Evolutionary conservation across 1,284 basidiomycete species (phyloP).

Genomic region (Papiliotrema fonsecae): DNA sequence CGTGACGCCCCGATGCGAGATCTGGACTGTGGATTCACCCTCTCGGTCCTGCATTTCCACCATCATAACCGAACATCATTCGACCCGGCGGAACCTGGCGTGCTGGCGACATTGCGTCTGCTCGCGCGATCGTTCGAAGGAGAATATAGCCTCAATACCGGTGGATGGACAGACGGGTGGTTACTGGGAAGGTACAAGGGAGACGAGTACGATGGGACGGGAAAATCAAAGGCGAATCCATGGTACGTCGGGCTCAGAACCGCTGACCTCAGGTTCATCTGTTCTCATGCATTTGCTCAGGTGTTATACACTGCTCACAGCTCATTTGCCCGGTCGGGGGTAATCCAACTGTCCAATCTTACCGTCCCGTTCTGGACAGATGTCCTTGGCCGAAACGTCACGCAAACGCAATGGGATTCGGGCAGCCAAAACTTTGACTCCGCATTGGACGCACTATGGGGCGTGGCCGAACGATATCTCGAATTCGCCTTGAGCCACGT

Average conservation of each 20-base stretch:
- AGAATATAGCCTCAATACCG: conserved; percentile 47
- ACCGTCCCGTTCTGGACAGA: conserved; percentile 41
- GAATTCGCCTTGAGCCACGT: conserved; percentile 25
- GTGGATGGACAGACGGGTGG: conserved; percentile 37
- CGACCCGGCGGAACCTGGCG: conserved; percentile 20
- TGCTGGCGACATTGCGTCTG: conserved; percentile 40
- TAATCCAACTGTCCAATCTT: conserved; percentile 22
- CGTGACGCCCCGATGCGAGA: conserved; percentile 9
- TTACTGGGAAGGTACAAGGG: conserved; percentile 50
- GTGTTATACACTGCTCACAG: conserved; percentile 38
- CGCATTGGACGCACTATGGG: conserved; percentile 23
- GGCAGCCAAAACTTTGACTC: conserved; percentile 11
- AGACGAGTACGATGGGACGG: conserved; percentile 50
- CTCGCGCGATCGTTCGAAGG: conserved; percentile 42
- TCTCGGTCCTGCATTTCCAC: conserved; percentile 45
- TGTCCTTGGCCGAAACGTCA: conserved; percentile 12
- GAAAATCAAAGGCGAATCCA: conserved; percentile 44
- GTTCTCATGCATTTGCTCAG: conserved; percentile 47
- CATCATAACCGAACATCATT: conserved; percentile 1
- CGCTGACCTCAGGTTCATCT: conserved; percentile 36
- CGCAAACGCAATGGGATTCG: conserved; percentile 2
- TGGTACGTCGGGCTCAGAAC: conserved; percentile 31
- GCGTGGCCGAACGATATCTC: conserved; percentile 43
- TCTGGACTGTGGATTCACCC: conserved; percentile 47
- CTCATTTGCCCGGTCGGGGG: conserved; percentile 13